These are phyloP conservation scores for Fusarium sambucinum DNA, from an alignment of 2,329 filamentous ascomycete species.

Conservation along the genomic window DNA sequence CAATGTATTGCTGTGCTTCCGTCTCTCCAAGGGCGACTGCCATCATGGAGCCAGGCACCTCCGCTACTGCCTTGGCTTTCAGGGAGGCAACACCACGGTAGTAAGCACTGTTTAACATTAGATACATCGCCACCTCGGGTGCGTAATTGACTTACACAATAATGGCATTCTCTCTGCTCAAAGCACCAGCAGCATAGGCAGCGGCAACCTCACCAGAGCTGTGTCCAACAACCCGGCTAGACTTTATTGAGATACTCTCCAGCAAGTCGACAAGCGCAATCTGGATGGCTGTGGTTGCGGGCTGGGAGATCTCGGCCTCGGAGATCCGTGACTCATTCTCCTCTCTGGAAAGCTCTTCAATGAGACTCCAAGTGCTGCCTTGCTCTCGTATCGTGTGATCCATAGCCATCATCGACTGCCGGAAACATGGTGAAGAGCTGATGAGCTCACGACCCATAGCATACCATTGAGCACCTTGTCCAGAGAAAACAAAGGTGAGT, in stretches of 20 bases:
- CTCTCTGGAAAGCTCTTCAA: background rate
- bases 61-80: background rate
- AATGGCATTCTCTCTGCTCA: slow-evolving; percentile 1
- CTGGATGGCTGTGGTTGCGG: slow-evolving; percentile 8
- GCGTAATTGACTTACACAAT: slow-evolving; percentile 1
- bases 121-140: no score
- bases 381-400: background rate
- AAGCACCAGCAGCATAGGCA: slow-evolving; percentile 8
- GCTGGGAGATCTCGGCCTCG: slow-evolving; percentile 7
- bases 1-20: slow-evolving; percentile 6
- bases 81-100: slow-evolving; percentile 1
- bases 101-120: background rate
- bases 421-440: background rate
- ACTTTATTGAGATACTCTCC: background rate
- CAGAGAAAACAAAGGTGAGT: slow-evolving; percentile 6
- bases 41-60: slow-evolving; percentile 10
- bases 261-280: slow-evolving; percentile 11
- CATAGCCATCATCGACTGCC: slow-evolving; percentile 2
- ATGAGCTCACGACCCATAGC: slow-evolving; percentile 7
- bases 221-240: slow-evolving; percentile 4
- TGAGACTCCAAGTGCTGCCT: background rate
- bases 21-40: slow-evolving; percentile 4
- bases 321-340: background rate
- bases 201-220: slow-evolving; percentile 14
- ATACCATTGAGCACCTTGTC: slow-evolving; percentile 12